Evolutionary conservation across 2,329 filamentous ascomycete species (phyloP).

Genomic region (Atkinsonella hypoxylon): DNA sequence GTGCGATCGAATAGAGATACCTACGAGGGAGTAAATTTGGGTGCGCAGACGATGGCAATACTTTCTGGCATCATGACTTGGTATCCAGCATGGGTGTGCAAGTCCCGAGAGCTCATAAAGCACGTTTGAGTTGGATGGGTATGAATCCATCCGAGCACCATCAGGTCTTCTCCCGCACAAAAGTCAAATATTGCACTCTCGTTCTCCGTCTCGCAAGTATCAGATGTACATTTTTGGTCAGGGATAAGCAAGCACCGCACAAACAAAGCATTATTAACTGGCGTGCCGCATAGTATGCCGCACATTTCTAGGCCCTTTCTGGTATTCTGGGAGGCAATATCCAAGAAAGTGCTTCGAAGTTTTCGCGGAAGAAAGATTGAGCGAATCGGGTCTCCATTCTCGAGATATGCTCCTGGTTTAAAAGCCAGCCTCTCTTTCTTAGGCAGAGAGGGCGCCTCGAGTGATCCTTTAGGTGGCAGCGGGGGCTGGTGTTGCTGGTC

Average conservation of each 20-base stretch:
- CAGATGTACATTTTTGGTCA: slow-evolving; percentile 76
- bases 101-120: slow-evolving; percentile 89
- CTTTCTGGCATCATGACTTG: slow-evolving; percentile 95
- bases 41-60: slow-evolving; percentile 93
- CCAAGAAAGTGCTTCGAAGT: slow-evolving; percentile 63
- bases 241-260: slow-evolving; percentile 82
- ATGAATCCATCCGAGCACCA: slow-evolving; percentile 94
- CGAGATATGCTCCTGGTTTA: slow-evolving; percentile 71
- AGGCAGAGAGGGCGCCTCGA: slow-evolving; percentile 15
- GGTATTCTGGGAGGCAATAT: slow-evolving; percentile 66
- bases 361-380: slow-evolving; percentile 75
- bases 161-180: slow-evolving; percentile 69
- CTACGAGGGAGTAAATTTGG: slow-evolving; percentile 63
- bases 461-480: slow-evolving; percentile 18
- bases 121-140: slow-evolving; percentile 95
- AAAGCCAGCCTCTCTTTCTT: slow-evolving; percentile 52
- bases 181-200: slow-evolving; percentile 79
- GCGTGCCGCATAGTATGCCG: slow-evolving; percentile 81
- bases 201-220: slow-evolving; percentile 91
- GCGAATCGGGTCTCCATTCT: slow-evolving; percentile 76
- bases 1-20: slow-evolving; percentile 19
- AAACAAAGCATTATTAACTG: slow-evolving; percentile 89
- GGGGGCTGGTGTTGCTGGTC: slow-evolving; percentile 8
- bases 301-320: slow-evolving; percentile 79
- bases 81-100: slow-evolving; percentile 90